Evolutionary conservation across 345 rosid genomes (phyloP).

Genomic region (Brassica carinata): DNA sequence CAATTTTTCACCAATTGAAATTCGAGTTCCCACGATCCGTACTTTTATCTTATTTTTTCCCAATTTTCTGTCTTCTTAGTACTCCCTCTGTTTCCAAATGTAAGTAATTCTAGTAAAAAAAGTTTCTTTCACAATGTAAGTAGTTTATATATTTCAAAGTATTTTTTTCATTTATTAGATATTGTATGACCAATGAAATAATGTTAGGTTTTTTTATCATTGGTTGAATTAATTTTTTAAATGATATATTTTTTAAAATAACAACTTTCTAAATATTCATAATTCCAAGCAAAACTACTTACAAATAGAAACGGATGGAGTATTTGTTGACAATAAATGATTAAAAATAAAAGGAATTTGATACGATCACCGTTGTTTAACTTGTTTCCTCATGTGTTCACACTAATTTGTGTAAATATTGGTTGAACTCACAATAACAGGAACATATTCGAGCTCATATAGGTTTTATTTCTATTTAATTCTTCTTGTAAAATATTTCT

Average conservation of each 20-base stretch:
- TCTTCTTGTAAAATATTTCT: neutral
- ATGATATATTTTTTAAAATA: no score
- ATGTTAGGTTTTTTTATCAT: no score
- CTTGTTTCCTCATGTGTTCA: constrained; percentile 34
- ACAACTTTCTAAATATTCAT: no score
- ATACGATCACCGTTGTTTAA: constrained; percentile 25
- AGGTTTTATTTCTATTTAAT: neutral
- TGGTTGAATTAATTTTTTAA: no score
- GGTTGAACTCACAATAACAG: constrained; percentile 18
- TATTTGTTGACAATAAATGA: constrained; percentile 9
- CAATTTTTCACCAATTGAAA: constrained; percentile 39
- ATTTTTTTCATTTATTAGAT: no score
- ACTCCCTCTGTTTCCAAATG: no score
- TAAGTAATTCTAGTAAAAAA: no score
- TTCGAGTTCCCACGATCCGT: constrained; percentile 39
- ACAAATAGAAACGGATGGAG: no score
- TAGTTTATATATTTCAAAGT: no score
- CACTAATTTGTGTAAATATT: constrained; percentile 28
- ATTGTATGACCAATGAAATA: no score
- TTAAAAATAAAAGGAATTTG: neutral
- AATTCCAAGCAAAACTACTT: no score
- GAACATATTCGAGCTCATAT: constrained; percentile 23
- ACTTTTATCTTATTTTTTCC: constrained; percentile 26
- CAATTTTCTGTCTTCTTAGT: neutral
- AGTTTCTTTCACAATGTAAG: no score